These are phyloP conservation scores for Neurospora sp. DNA, from an alignment of 495 filamentous ascomycete species.

Conservation along the genomic window DNA sequence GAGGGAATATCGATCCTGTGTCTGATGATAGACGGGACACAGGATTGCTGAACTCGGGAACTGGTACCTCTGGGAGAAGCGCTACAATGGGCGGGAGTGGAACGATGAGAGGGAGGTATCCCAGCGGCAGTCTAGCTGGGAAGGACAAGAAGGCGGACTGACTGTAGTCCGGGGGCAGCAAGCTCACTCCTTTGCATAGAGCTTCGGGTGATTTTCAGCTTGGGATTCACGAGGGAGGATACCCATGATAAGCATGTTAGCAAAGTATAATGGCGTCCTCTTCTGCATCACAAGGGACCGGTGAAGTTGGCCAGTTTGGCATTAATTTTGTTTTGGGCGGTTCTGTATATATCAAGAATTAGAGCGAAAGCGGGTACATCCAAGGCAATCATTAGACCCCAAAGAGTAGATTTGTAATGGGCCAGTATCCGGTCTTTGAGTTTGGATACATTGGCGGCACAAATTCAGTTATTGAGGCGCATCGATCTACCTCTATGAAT, in stretches of 20 bases:
- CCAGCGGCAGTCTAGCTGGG: neutral
- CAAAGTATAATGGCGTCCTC: neutral
- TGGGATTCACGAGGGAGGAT: neutral
- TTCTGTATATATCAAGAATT: neutral
- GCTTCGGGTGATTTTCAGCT: neutral
- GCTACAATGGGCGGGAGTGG: slow-evolving; percentile 17
- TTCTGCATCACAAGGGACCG: neutral
- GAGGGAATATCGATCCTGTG: slow-evolving; percentile 3
- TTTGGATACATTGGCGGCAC: neutral
- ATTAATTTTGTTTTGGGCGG: neutral
- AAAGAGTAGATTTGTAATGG: neutral
- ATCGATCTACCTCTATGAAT: neutral
- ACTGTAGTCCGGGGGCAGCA: neutral
- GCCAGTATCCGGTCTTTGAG: neutral
- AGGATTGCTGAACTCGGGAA: slow-evolving; percentile 13
- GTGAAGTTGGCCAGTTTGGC: neutral
- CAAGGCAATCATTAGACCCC: neutral
- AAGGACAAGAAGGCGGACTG: slow-evolving; percentile 27
- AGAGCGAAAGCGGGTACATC: neutral
- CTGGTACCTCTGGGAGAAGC: slow-evolving; percentile 24
- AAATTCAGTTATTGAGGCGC: neutral
- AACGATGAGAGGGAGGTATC: neutral
- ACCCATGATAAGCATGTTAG: neutral
- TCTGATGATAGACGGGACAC: neutral
- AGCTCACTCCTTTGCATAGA: neutral